A percentile compares a stretch with the other conserved stretches of the same genome.
Evolutionary conservation across 805 yeast species (phyloP).

Genomic region (Saccharomycopsis amapae): DNA sequence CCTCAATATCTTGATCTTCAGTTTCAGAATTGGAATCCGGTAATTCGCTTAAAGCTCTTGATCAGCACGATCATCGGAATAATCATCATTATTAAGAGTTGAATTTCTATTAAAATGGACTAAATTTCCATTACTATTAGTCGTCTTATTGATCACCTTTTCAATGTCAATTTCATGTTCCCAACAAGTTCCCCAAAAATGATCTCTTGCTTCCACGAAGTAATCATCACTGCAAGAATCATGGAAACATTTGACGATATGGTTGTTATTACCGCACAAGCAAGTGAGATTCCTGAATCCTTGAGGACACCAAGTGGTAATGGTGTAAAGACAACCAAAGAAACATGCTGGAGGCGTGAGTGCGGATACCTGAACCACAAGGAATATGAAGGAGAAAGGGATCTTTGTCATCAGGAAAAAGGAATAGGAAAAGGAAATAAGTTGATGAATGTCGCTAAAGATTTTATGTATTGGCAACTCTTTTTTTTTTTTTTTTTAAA

Average conservation of each 20-base stretch:
- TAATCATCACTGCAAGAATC: slow-evolving; percentile 34
- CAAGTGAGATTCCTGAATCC: slow-evolving; percentile 34
- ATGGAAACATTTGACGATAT: slow-evolving; percentile 37
- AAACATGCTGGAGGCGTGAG: slow-evolving; percentile 46
- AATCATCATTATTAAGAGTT: no score
- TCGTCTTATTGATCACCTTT: slow-evolving; percentile 12
- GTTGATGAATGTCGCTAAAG: no score
- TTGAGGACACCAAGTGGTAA: slow-evolving; percentile 31
- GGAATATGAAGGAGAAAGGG: no score
- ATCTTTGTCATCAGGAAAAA: no score
- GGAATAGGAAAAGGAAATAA: no score
- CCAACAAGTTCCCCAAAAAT: slow-evolving; percentile 40
- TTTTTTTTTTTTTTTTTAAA: no score
- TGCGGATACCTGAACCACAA: background rate
- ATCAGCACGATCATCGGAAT: no score
- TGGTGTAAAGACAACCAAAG: slow-evolving; percentile 34
- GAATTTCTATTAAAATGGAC: no score
- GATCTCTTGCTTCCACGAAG: slow-evolving; percentile 32
- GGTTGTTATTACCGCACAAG: slow-evolving; percentile 33
- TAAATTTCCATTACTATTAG: background rate
- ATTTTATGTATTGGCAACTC: no score
- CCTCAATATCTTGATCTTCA: no score
- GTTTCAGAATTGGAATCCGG: no score
- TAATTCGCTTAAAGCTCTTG: no score
- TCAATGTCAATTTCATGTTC: slow-evolving; percentile 21